phyloP scores from a whole-genome alignment of 75 land plant species.

The Pinus taeda region DNA sequence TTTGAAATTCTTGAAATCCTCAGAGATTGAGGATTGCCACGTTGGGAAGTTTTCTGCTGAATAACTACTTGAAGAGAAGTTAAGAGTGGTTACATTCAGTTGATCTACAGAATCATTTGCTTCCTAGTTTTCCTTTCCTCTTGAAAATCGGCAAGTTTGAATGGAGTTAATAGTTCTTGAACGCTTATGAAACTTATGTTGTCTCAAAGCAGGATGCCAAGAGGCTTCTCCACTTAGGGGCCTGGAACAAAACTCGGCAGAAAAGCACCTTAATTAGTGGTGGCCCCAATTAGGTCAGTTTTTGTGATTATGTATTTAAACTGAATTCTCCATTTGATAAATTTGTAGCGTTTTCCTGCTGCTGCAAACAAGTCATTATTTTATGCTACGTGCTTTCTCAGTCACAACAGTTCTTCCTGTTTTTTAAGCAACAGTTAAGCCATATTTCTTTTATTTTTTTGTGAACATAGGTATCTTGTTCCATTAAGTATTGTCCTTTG shows the following conservation, averaged over 20 bases:
- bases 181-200: slow-evolving; percentile 68
- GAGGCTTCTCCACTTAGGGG: slow-evolving; percentile 78
- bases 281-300: slow-evolving; percentile 94
- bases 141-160: slow-evolving; percentile 38
- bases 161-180: slow-evolving; percentile 20
- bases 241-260: slow-evolving; percentile 72
- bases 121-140: slow-evolving; percentile 40
- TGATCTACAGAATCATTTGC: slow-evolving; percentile 41
- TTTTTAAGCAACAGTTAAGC: neutral
- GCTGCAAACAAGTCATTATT: slow-evolving; percentile 10
- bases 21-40: neutral
- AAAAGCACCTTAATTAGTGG: slow-evolving; percentile 74
- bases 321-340: slow-evolving; percentile 21
- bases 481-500: neutral
- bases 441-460: neutral
- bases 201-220: slow-evolving; percentile 76
- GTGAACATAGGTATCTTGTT: neutral
- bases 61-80: slow-evolving; percentile 30
- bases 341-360: slow-evolving; percentile 46
- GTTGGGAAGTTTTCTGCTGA: slow-evolving; percentile 13
- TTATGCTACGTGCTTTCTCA: neutral
- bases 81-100: slow-evolving; percentile 6
- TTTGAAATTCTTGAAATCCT: slow-evolving; percentile 10
- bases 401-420: neutral
- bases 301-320: slow-evolving; percentile 53